phyloP scores from a whole-genome alignment of 163 green algal genomes.

The Prototheca wickerhamii region DNA sequence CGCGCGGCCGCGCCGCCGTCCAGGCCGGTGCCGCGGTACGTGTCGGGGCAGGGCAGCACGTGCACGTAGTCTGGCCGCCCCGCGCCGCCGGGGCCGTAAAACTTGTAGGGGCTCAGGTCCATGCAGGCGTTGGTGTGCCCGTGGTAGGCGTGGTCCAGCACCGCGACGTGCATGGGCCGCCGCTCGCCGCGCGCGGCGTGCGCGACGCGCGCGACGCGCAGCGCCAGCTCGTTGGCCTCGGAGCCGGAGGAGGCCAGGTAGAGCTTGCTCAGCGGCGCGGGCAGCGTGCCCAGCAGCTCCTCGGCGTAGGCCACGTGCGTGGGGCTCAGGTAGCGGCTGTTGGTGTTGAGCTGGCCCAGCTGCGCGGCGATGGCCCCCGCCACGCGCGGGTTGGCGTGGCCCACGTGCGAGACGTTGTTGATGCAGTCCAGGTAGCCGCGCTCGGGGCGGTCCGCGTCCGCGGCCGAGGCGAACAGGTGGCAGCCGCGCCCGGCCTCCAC shows the following conservation, averaged over 20 bases:
- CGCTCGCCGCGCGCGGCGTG: neutral
- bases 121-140: constrained; percentile 48
- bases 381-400: constrained; percentile 60
- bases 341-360: constrained; percentile 69
- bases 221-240: constrained; percentile 82
- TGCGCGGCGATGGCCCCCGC: constrained; percentile 43
- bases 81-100: constrained; percentile 23
- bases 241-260: constrained; percentile 66
- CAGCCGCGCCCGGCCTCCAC: constrained; percentile 49
- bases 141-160: constrained; percentile 72
- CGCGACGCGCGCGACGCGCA: constrained; percentile 43
- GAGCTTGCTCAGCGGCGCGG: constrained; percentile 40
- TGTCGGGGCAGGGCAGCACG: constrained; percentile 62
- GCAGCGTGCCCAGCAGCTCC: constrained; percentile 41
- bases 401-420: constrained; percentile 78
- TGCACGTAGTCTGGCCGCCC: constrained; percentile 29
- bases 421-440: constrained; percentile 71
- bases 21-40: constrained; percentile 50
- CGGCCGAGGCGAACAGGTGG: constrained; percentile 41
- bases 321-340: constrained; percentile 63
- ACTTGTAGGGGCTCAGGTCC: constrained; percentile 48
- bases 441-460: too few species aligned
- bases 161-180: constrained; percentile 29
- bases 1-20: constrained; percentile 51
- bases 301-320: constrained; percentile 39